These are phyloP conservation scores for Spiraea crenata DNA, from an alignment of 331 rosid genomes.

Conservation along the genomic window DNA sequence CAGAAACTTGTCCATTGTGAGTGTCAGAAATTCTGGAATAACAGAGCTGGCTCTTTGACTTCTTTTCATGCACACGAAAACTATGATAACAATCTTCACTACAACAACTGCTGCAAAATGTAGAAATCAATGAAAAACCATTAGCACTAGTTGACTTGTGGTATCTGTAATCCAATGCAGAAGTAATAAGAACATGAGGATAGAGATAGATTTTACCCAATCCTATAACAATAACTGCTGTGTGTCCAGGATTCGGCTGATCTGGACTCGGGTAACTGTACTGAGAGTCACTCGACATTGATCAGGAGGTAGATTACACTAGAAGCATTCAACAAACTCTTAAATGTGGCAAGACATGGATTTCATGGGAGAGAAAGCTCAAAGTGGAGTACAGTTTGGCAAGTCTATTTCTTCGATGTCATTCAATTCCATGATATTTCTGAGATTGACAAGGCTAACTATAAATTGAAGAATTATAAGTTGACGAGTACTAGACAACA, in stretches of 20 bases:
- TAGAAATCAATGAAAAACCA: neutral
- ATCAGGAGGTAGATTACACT: neutral
- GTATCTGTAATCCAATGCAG: neutral
- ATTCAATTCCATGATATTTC: neutral
- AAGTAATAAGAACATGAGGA: neutral
- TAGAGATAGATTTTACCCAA: constrained; percentile 12
- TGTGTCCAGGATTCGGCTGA: neutral
- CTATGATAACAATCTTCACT: constrained; percentile 15
- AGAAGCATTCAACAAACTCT: constrained; percentile 11
- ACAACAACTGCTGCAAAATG: constrained; percentile 26
- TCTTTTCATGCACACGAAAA: constrained; percentile 11
- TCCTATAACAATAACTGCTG: neutral
- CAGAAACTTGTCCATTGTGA: constrained; percentile 38
- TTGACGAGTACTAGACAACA: too few species aligned
- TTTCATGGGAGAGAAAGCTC: too few species aligned
- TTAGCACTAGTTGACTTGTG: neutral
- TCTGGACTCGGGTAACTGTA: neutral
- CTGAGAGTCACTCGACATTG: constrained; percentile 22
- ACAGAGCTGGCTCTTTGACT: neutral
- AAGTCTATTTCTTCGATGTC: too few species aligned
- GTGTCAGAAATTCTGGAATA: constrained; percentile 19
- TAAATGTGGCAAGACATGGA: neutral
- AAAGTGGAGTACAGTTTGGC: too few species aligned
- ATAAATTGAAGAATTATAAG: too few species aligned
- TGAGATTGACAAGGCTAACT: neutral